Conservation (phyloP, 2,329 filamentous ascomycete genomes). For the Xylariomycetidae sp. region DNA sequence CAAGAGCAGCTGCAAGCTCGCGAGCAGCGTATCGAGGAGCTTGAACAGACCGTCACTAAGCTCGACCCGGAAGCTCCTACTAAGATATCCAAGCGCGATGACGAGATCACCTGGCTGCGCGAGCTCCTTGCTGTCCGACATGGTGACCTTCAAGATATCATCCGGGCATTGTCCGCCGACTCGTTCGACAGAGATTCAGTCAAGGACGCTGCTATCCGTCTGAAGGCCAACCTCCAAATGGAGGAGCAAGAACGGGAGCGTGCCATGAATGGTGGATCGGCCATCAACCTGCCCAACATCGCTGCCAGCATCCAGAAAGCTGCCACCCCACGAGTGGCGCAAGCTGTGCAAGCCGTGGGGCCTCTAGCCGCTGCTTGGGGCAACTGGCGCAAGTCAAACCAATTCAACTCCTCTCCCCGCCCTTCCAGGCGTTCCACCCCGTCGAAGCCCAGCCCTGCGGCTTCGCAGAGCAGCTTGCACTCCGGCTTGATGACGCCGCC, state of each 20-base stretch:
- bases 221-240: conserved; percentile 95
- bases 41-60: conserved; percentile 65
- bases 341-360: conserved; percentile 75
- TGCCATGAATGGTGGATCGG: conserved; percentile 63
- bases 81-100: conserved; percentile 86
- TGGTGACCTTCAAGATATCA: conserved; percentile 88
- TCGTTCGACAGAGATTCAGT: conserved; percentile 72
- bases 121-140: conserved; percentile 87
- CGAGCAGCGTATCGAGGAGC: conserved; percentile 80
- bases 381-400: conserved; percentile 75
- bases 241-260: conserved; percentile 93
- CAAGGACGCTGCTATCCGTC: conserved; percentile 84
- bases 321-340: conserved; percentile 74
- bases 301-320: conserved; percentile 71
- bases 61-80: conserved; percentile 70
- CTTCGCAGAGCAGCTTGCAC: conserved; percentile 55
- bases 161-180: conserved; percentile 68
- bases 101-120: conserved; percentile 90
- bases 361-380: conserved; percentile 87
- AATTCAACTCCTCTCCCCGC: conserved; percentile 40
- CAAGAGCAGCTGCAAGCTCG: conserved; percentile 96
- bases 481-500: conserved; percentile 88
- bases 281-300: conserved; percentile 66
- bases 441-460: conserved; percentile 45
- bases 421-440: conserved; percentile 46